phyloP scores from a whole-genome alignment of 371 early-diverging fungal species.

The Lichtheimia ramosa region DNA sequence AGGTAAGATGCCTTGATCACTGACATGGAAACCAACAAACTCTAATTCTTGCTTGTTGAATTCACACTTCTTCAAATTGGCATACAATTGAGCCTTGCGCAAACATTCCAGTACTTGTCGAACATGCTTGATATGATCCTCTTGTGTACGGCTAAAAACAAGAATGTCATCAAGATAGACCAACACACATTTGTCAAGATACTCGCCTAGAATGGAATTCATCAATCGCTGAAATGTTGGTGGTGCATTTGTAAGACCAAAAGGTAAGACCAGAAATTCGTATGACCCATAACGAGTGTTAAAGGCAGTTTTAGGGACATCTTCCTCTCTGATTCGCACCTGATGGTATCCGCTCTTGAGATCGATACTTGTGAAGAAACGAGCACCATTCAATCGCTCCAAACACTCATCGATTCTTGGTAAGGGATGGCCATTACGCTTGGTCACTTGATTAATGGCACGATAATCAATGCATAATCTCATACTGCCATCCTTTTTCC shows the following conservation, averaged over 20 bases:
- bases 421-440: background rate
- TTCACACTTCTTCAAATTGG: constrained; percentile 53
- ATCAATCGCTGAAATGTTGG: no score
- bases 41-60: constrained; percentile 33
- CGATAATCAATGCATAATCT: no score
- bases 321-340: constrained; percentile 19
- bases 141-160: constrained; percentile 43
- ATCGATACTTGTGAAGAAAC: constrained; percentile 50
- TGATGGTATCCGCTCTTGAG: constrained; percentile 42
- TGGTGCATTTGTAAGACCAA: constrained; percentile 38
- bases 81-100: constrained; percentile 26
- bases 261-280: constrained; percentile 52
- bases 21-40: constrained; percentile 45
- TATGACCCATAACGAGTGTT: constrained; percentile 38
- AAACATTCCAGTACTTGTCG: constrained; percentile 34
- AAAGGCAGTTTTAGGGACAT: constrained; percentile 34
- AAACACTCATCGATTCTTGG: constrained; percentile 35
- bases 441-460: no score
- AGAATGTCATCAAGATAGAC: constrained; percentile 64
- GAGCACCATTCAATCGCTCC: constrained; percentile 28
- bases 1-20: constrained; percentile 22
- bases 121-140: constrained; percentile 49
- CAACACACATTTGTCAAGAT: constrained; percentile 34
- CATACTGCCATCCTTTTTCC: no score
- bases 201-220: constrained; percentile 36